These are phyloP conservation scores for Murraya paniculata DNA, from an alignment of 345 rosid genomes.

Conservation along the genomic window DNA sequence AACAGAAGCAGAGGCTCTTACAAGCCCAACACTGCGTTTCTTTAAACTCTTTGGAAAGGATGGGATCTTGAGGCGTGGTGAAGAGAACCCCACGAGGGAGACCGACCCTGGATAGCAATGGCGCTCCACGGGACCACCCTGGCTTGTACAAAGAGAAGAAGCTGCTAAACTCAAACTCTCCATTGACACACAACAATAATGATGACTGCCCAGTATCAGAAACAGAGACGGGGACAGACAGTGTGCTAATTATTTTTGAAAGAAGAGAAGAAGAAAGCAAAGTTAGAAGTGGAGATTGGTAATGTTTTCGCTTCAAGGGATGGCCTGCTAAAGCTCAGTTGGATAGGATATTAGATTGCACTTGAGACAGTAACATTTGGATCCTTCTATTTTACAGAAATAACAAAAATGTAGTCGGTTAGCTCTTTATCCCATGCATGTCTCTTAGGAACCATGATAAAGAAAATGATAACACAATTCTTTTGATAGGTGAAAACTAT, in stretches of 20 bases:
- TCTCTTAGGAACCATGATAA: too few relatives aligned
- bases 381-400: neutral
- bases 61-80: constrained; percentile 32
- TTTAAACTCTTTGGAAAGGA: constrained; percentile 28
- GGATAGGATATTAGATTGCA: constrained; percentile 14
- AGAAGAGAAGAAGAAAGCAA: neutral
- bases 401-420: neutral
- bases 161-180: constrained; percentile 19
- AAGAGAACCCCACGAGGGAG: constrained; percentile 52
- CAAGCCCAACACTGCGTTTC: constrained; percentile 27
- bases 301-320: constrained; percentile 9
- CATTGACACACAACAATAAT: constrained; percentile 21
- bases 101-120: constrained; percentile 40
- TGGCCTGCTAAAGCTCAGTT: neutral
- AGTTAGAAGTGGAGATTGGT: neutral
- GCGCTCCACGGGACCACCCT: constrained; percentile 19
- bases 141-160: constrained; percentile 27
- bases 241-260: neutral
- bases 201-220: neutral
- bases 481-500: too few relatives aligned
- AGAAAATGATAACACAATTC: too few relatives aligned
- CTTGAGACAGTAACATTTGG: neutral
- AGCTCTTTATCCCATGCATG: too few relatives aligned
- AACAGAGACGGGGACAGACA: neutral
- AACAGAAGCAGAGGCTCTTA: constrained; percentile 66